Evolutionary conservation across 192 early-diverging fungal genomes (phyloP).

Genomic region (Irineochytrium annulatum): DNA sequence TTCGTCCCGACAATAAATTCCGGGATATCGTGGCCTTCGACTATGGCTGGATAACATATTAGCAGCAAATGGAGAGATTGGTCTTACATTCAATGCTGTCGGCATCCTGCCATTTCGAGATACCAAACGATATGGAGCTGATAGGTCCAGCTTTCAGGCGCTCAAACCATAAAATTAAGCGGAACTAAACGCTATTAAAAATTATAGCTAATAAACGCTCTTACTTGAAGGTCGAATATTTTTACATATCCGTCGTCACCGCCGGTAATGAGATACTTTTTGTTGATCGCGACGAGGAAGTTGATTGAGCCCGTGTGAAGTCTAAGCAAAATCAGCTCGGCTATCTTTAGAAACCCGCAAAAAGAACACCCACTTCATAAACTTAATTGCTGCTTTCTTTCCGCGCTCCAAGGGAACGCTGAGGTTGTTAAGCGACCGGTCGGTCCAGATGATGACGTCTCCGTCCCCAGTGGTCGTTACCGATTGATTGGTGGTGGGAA

Average conservation of each 20-base stretch:
- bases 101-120: background rate
- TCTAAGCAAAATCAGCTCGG: background rate
- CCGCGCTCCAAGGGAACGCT: slow-evolving; percentile 42
- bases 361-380: slow-evolving; percentile 35
- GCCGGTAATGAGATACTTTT: slow-evolving; percentile 50
- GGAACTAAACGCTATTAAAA: slow-evolving; percentile 26
- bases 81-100: background rate
- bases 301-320: slow-evolving; percentile 43
- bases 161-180: slow-evolving; percentile 49
- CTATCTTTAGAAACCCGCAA: background rate
- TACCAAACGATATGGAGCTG: slow-evolving; percentile 29
- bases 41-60: slow-evolving; percentile 14
- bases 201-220: background rate
- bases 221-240: slow-evolving; percentile 54
- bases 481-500: slow-evolving; percentile 43
- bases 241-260: slow-evolving; percentile 53
- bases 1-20: slow-evolving; percentile 40
- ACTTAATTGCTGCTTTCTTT: slow-evolving; percentile 47
- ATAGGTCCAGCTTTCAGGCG: slow-evolving; percentile 41
- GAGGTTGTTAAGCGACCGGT: slow-evolving; percentile 45
- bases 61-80: background rate
- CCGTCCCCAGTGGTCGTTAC: slow-evolving; percentile 43
- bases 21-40: slow-evolving; percentile 32
- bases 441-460: slow-evolving; percentile 47
- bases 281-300: slow-evolving; percentile 22